Evolutionary conservation across 225 moss, liverwort and hornwort species (phyloP), one percentile per base, ranked within the genome.

Genomic region (Takakia lepidozioides): DNA sequence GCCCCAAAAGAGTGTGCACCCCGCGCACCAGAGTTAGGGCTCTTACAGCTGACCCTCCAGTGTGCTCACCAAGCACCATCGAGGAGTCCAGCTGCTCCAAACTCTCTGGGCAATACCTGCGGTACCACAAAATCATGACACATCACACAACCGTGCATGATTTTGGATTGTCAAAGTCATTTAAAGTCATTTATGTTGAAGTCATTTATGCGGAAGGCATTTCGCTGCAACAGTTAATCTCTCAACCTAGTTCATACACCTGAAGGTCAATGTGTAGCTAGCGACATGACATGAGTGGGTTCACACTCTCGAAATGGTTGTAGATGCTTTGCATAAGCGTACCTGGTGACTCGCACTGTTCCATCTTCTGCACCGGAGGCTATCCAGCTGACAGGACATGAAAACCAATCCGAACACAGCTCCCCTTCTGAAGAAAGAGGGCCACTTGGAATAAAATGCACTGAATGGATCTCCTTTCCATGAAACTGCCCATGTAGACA

Each of bases 351-450:
- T 30, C 81, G 68, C 30, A 93, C 86, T 19, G 69, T 75, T 61
- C 88, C 93, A 68, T 93, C 93, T 67, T 93, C 93, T 61, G 88
- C 75, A 46, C 88, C 93, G 23, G 93, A 86, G 25, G 86, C 93
- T 78, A 93, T 83, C 73, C 70, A 86, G 52, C 64, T 71, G 52
- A 40, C 44, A 11, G 32, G 32, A n/a, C n/a, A n/a, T n/a, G n/a
- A n/a, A n/a, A n/a, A n/a, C n/a, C n/a, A n/a, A n/a, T n/a, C n/a
- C n/a, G n/a, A n/a, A 39, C 14, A 29, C 22, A 27, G 54, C 50
- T 53, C 54, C 9, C 11, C 39, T 54, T 44, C 51, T 49, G 19
- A 42, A 2, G 51, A 38, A 19, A 38, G 36, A 23, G 61, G 39
- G 27, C 8, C 58, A 67, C 52, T 54, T 21, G 60, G 51, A 53